Evolutionary conservation across 371 early-diverging fungal species (phyloP), one percentile per base, ranked within the genome.

Genomic region (Parasitella parasitica): DNA sequence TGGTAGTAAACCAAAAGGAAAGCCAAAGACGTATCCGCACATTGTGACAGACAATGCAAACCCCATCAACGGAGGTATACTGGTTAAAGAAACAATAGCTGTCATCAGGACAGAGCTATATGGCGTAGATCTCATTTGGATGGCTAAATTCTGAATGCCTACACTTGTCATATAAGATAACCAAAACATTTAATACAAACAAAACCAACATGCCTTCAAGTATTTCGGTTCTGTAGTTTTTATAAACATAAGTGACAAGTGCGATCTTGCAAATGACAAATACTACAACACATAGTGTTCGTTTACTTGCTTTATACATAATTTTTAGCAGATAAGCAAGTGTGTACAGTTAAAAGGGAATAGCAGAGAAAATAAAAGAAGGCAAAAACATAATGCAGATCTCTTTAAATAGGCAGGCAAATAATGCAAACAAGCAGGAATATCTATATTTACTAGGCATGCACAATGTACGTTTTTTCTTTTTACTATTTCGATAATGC

Each of bases 71-170:
- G 30, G 34, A 34, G 30, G 53, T 34, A 52, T 20, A 18, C 53
- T n/a, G 2, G 30, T 34, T 11, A 43, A 43, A 43, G 11, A 43
- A 20, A 43, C 43, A 43, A 43, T 43, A 20, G 18, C 11, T 16
- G 18, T 22, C 52, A 70, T 38, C 9, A 69, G 12, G 4, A 68
- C 0, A 4, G 57, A 35, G 20, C 75, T 64, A 24, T 55, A 69
- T 11, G 63, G 69, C 12, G 46, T 51, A 3, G 57, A 36, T 15
- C 71, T 66, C 59, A 75, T 64, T n/a, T 58, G 18, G 22, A 71
- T 35, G 3, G 75, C 75, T 0, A 61, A 18, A 12, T 54, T 32
- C 22, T 75, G 69, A 54, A 71, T 58, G 35, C 34, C 75, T 75
- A 43, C 20, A 41, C 20, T 41, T 41, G 41, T 18, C 6, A n/a